These are phyloP conservation scores for Hymenoscyphus repandus DNA, from an alignment of 2,329 filamentous ascomycete species.

Conservation along the genomic window DNA sequence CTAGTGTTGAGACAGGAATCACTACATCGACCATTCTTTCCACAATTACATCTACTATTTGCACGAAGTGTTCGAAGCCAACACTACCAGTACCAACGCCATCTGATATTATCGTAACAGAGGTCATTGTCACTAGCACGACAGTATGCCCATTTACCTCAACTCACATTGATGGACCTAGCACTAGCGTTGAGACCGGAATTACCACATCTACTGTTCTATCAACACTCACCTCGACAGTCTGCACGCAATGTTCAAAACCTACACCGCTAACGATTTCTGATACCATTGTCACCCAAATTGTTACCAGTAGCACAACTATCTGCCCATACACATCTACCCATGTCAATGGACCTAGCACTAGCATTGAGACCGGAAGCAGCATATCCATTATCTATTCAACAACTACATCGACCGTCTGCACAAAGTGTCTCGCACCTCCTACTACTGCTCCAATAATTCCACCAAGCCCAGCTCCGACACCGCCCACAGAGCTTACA, in stretches of 20 bases:
- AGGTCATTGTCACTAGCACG: constrained; percentile 1
- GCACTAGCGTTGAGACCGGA: constrained; percentile 20
- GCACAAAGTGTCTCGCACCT: constrained; percentile 17
- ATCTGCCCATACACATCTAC: constrained; percentile 19
- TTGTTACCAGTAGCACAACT: constrained; percentile 3
- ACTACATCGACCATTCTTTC: constrained; percentile 29
- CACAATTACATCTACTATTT: constrained; percentile 26
- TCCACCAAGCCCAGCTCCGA: not conserved
- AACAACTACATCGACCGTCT: constrained; percentile 26
- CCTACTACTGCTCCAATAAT: not conserved
- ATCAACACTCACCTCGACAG: constrained; percentile 24
- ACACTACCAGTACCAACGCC: not conserved
- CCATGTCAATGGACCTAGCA: constrained; percentile 12
- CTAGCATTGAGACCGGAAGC: constrained; percentile 18
- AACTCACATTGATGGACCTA: constrained; percentile 11
- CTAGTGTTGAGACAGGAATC: constrained; percentile 18
- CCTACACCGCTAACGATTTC: not conserved
- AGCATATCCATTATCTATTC: constrained; percentile 29
- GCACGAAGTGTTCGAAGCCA: constrained; percentile 17
- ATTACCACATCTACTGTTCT: constrained; percentile 29
- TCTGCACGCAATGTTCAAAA: constrained; percentile 22
- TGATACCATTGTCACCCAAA: constrained; percentile 7
- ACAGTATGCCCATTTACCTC: constrained; percentile 16
- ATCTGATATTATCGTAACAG: constrained; percentile 7
- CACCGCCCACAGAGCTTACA: not conserved